Conservation (phyloP, 176 grass and related monocot species). For the Oryza officinalis region DNA sequence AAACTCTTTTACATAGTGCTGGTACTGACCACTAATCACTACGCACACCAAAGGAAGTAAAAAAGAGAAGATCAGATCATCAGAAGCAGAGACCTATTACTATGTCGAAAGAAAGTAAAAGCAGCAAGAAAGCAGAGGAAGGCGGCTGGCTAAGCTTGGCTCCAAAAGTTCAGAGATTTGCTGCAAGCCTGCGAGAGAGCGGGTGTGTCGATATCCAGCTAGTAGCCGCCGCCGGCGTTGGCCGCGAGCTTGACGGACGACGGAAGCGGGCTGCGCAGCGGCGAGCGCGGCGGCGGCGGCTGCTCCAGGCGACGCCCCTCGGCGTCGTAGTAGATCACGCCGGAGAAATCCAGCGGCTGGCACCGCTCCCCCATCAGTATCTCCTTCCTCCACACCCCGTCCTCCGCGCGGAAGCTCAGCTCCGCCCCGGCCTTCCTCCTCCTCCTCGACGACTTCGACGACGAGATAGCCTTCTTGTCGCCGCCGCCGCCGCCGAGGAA, state of each 20-base stretch:
- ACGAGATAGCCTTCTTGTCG: slow-evolving; percentile 26
- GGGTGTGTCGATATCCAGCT: neutral
- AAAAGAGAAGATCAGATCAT: neutral
- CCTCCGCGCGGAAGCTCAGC: slow-evolving; percentile 25
- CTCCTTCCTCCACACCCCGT: slow-evolving; percentile 68
- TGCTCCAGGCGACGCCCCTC: slow-evolving; percentile 55
- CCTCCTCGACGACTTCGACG: neutral
- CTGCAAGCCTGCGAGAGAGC: neutral
- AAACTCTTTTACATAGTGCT: slow-evolving; percentile 1
- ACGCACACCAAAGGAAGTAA: neutral
- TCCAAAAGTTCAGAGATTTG: neutral
- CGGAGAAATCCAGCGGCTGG: slow-evolving; percentile 82
- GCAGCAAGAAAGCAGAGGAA: neutral
- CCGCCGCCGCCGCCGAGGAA: slow-evolving; percentile 32
- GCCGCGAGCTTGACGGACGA: slow-evolving; percentile 33
- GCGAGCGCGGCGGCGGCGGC: slow-evolving; percentile 61
- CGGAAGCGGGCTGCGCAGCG: slow-evolving; percentile 70
- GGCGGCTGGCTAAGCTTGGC: neutral
- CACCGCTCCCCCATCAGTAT: slow-evolving; percentile 89
- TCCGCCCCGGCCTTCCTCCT: neutral
- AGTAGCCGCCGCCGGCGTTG: slow-evolving; percentile 34
- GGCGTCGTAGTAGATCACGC: slow-evolving; percentile 87
- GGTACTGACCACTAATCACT: neutral
- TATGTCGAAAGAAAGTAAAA: neutral
- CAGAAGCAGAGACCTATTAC: neutral